Evolutionary conservation across 345 rosid species (phyloP).

Genomic region (Boechera stricta): DNA sequence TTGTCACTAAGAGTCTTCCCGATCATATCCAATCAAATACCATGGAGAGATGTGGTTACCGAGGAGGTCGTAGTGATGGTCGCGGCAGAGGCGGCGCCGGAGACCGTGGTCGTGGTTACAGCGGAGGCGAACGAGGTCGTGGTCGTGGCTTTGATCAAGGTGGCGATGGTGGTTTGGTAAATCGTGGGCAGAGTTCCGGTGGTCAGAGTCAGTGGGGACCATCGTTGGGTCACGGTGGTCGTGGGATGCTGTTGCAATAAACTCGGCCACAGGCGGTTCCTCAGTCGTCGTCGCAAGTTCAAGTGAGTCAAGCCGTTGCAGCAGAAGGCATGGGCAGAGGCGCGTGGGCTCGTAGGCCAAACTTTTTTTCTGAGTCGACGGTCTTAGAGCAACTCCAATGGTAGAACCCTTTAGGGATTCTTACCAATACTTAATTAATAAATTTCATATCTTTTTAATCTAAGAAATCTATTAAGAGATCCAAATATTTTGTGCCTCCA

Average conservation of each 20-base stretch:
- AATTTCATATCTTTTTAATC: too few relatives aligned
- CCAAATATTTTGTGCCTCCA: too few relatives aligned
- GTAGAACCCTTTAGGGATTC: too few relatives aligned
- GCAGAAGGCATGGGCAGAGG: background rate
- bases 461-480: too few relatives aligned
- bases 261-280: slow-evolving; percentile 26
- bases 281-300: slow-evolving; percentile 4
- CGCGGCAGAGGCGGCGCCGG: background rate
- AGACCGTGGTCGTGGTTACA: too few relatives aligned
- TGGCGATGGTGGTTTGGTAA: background rate
- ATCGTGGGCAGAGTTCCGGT: background rate
- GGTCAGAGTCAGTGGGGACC: background rate
- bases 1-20: background rate
- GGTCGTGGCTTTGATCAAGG: background rate
- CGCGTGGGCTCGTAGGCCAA: slow-evolving; percentile 35
- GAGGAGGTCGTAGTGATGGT: background rate
- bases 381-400: too few relatives aligned
- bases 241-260: slow-evolving; percentile 7
- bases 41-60: background rate
- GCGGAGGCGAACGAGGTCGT: background rate
- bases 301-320: background rate
- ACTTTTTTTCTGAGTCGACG: slow-evolving; percentile 5
- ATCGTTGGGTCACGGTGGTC: slow-evolving; percentile 23
- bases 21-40: background rate
- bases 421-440: too few relatives aligned